Base-by-base conservation (phyloP, 352 stramenopile species). In the Phytophthora ramorum region DNA sequence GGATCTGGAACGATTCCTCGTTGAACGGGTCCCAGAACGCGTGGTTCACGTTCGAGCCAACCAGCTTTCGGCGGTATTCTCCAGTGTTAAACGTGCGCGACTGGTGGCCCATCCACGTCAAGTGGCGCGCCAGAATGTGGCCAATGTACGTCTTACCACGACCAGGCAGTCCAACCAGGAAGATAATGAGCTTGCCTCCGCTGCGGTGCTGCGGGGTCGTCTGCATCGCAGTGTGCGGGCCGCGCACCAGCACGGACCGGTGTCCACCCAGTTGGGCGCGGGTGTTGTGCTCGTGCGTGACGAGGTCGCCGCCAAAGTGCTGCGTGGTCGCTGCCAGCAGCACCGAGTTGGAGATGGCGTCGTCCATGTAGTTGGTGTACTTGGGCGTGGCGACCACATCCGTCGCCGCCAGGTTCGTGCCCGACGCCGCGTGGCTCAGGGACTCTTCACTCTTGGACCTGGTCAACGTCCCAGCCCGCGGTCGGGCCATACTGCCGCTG, bases 131-230 rank as follows among this genome's bases (percentile, higher is more conserved):
- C 9, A 95, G 61, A 55, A 92, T 92, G 68, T 95, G 83, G 1
- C 84, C 87, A 44, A 95, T 92, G 56, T 93, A 93, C 17, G 87
- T 95, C 69, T 95, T 95, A n/a, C 87, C 87, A 16, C 87, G 78
- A 4, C 85, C 87, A 22, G 87, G 87, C 2, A 95, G 71, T 0
- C 87, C 87, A 1, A 95, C 87, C 1, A 95, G 68, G 37, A 95
- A 91, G 59, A 95, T 82, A 24, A 93, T 90, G 7, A 95, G 80
- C 58, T 93, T 95, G 9, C 83, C 84, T 7, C 75, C 77, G 6
- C 73, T 76, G 26, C 72, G 77, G 7, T 85, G 76, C 55, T 78
- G 66, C 16, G 70, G 62, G 1, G 59, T 47, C 22, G 70, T 65
- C 56, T 78, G 70, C 52, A 62, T 47, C 4, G 56, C 79, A 35